Base-by-base conservation (phyloP, 148 eudicot genomes). In the Spergularia marina region DNA sequence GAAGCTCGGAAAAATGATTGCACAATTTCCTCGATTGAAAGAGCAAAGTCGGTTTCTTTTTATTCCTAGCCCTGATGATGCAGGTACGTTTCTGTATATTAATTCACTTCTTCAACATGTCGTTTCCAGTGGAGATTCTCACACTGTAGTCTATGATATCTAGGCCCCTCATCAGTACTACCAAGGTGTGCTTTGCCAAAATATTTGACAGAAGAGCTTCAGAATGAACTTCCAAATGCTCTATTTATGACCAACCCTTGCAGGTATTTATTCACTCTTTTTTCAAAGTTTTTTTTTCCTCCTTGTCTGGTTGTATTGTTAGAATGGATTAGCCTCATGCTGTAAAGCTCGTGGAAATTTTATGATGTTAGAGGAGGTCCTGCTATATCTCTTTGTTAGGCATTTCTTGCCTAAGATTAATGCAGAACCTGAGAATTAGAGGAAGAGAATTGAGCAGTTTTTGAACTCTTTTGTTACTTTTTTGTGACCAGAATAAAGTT, bases 1-100 rank as follows among this genome's bases (percentile, higher is more conserved):
- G 77, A 88, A 87, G 79, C 90, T 95, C 23, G 99, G 99, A 73
- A 81, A 87, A 83, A 89, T 89, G 85, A 90, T 95, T 84, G 92
- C 87, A 63, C 83, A 82, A 59, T 87, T 83, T 77, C 87, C 87
- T 17, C 89, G 94, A 41, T 70, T 95, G 68, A 89, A 80, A 73
- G 92, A 89, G 81, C 87, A 83, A 7, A 90, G 97, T 78, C 85
- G 85, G 71, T 95, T 95, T 82, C 80, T 95, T 25, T 89, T 95
- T 73, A 85, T 95, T 80, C 99, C 97, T 52, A 94, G 99, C 70
- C 96, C 96, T 67, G 90, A 91, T 83, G 99, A 95, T 77, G 81
- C 83, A 71, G 97, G 97, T 92, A 71, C 63, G 72, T 77, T 75
- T 47, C 25, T 53, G 30, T 67, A 2, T 59, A 36, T 66, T 15